Percentiles rank a stretch among this genome's conserved stretches.
Conservation (phyloP, 2,329 filamentous ascomycete species). For the Emydomyces testavorans region DNA sequence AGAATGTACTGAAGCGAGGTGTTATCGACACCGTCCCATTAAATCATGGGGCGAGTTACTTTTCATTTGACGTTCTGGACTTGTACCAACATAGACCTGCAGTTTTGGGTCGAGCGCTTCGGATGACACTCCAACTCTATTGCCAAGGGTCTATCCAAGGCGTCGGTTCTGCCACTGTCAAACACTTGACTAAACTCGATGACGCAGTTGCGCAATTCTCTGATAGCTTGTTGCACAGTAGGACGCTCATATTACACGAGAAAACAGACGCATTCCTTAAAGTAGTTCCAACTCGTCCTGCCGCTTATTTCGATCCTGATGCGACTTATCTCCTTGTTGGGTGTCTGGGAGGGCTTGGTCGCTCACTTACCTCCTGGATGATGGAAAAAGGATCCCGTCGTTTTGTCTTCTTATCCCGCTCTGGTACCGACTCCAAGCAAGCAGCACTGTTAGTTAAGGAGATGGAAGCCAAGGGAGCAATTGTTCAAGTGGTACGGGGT, state of each 20-base stretch:
- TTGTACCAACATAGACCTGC: neutral
- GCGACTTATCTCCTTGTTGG: conserved; percentile 20
- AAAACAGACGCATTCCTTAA: neutral
- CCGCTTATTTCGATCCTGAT: neutral
- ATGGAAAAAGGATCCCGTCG: conserved; percentile 20
- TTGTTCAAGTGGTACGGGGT: neutral
- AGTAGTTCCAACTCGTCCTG: neutral
- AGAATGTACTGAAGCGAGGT: neutral
- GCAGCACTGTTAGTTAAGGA: neutral
- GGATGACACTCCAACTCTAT: neutral
- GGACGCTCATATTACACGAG: neutral
- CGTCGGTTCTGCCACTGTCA: neutral
- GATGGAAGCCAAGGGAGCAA: neutral
- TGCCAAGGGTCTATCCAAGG: neutral
- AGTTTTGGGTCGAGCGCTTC: neutral
- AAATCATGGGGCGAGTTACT: neutral
- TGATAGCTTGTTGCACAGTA: neutral
- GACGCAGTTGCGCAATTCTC: neutral
- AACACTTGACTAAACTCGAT: neutral
- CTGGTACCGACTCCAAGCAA: conserved; percentile 12
- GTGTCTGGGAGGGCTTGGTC: conserved; percentile 21
- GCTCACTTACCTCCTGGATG: conserved; percentile 20
- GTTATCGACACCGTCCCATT: neutral
- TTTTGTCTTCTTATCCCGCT: conserved; percentile 23
- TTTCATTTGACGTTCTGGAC: conserved; percentile 1